Conservation (phyloP, 1,284 basidiomycete genomes). For the Farysia itapuensis region DNA sequence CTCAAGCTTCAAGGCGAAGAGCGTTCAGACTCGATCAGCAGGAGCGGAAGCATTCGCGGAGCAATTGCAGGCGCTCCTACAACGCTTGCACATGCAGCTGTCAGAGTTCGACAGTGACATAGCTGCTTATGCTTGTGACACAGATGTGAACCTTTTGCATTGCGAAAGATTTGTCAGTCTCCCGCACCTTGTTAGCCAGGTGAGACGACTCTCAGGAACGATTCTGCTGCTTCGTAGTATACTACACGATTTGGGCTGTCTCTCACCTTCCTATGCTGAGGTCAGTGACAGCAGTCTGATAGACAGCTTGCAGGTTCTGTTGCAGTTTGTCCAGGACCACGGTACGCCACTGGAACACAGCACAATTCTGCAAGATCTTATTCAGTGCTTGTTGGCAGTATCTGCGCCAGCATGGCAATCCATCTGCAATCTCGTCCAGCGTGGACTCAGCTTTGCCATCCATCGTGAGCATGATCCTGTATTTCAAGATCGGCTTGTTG, state of each 20-base stretch:
- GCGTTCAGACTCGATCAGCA: slow-evolving; percentile 17
- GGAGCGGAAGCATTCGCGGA: slow-evolving; percentile 33
- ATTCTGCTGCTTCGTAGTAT: slow-evolving; percentile 9
- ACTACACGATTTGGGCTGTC: slow-evolving; percentile 10
- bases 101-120: slow-evolving; percentile 27
- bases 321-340: slow-evolving; percentile 22
- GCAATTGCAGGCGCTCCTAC: slow-evolving; percentile 14
- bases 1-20: slow-evolving; percentile 14
- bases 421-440: slow-evolving; percentile 12
- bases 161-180: slow-evolving; percentile 12
- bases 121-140: not conserved
- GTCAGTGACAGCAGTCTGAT: slow-evolving; percentile 25
- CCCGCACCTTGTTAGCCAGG: slow-evolving; percentile 11
- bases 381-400: slow-evolving; percentile 20
- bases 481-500: slow-evolving; percentile 23
- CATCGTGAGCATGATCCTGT: slow-evolving; percentile 13
- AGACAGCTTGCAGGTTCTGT: slow-evolving; percentile 27
- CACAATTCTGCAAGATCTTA: slow-evolving; percentile 13
- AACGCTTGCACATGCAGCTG: slow-evolving; percentile 3
- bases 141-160: not conserved
- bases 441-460: slow-evolving; percentile 31
- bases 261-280: not conserved
- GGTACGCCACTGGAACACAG: slow-evolving; percentile 4
- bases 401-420: slow-evolving; percentile 25
- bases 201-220: slow-evolving; percentile 10